Conservation (phyloP, 805 yeast genomes). For the Candida loeiensis region DNA sequence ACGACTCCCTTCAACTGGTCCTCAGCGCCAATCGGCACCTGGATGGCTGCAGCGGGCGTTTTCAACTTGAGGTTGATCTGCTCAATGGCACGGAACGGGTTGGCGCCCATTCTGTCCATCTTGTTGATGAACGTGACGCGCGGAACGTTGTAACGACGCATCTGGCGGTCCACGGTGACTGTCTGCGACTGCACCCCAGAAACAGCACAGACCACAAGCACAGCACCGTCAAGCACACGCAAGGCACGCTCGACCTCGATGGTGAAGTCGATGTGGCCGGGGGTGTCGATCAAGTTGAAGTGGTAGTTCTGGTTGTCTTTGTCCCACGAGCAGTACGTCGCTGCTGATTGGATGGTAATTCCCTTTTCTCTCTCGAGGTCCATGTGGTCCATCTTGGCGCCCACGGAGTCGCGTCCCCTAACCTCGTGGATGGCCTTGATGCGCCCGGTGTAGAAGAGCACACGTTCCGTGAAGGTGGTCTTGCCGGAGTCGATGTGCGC, state of each 20-base stretch:
- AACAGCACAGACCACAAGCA: conserved; percentile 96
- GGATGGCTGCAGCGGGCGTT: conserved; percentile 95
- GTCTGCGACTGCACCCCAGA: conserved; percentile 98
- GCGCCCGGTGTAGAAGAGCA: conserved; percentile 91
- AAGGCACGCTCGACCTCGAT: conserved; percentile 99
- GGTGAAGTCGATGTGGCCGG: conserved; percentile 98
- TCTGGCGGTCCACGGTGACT: conserved; percentile 97
- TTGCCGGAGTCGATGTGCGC: conserved; percentile 99
- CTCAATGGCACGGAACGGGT: conserved; percentile 92
- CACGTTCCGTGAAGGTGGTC: conserved; percentile 97
- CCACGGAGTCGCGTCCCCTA: conserved; percentile 94
- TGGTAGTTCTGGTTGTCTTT: conserved; percentile 67
- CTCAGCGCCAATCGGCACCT: conserved; percentile 96
- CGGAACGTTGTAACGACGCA: conserved; percentile 97
- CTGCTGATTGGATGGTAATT: conserved; percentile 97
- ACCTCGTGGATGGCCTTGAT: conserved; percentile 96
- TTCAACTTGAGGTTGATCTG: conserved; percentile 84
- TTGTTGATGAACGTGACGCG: conserved; percentile 94
- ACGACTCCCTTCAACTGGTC: conserved; percentile 82
- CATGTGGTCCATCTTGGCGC: conserved; percentile 99
- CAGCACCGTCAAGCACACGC: conserved; percentile 97
- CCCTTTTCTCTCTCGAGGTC: conserved; percentile 98
- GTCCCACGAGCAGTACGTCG: conserved; percentile 96
- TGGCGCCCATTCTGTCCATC: conserved; percentile 99
- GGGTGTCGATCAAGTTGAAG: conserved; percentile 95